Conservation (phyloP, 108 stramenopile species). For the Nitzschia palea region DNA sequence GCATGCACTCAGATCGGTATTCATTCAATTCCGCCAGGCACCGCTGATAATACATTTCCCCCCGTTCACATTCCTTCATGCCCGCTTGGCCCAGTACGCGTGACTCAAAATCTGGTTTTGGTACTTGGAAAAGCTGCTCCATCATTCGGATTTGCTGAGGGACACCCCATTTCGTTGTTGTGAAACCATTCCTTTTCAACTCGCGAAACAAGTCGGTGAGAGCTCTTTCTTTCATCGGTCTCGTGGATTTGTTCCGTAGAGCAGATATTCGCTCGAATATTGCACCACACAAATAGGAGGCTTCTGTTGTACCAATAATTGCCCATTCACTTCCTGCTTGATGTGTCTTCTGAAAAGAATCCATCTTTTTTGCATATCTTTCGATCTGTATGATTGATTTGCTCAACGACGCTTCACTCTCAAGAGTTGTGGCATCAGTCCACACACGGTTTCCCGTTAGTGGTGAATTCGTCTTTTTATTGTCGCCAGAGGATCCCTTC, state of each 20-base stretch:
- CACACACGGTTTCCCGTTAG: background rate
- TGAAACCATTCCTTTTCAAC: slow-evolving; percentile 73
- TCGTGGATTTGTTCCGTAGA: slow-evolving; percentile 74
- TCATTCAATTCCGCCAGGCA: slow-evolving; percentile 60
- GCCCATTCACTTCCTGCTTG: slow-evolving; percentile 21
- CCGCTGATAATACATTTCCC: slow-evolving; percentile 69
- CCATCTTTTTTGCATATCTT: slow-evolving; percentile 63
- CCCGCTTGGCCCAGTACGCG: background rate
- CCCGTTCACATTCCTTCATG: slow-evolving; percentile 35
- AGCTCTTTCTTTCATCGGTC: slow-evolving; percentile 92
- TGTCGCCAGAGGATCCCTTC: no score
- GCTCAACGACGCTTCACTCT: background rate
- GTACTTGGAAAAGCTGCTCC: slow-evolving; percentile 65
- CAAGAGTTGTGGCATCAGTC: slow-evolving; percentile 6
- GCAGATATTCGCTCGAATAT: slow-evolving; percentile 85
- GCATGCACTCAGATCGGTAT: slow-evolving; percentile 63
- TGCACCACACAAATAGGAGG: slow-evolving; percentile 57
- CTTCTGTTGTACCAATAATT: slow-evolving; percentile 40
- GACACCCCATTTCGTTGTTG: slow-evolving; percentile 70
- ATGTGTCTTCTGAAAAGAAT: slow-evolving; percentile 18
- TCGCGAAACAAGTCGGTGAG: slow-evolving; percentile 87
- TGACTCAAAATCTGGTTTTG: slow-evolving; percentile 39
- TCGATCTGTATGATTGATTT: slow-evolving; percentile 11
- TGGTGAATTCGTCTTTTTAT: slow-evolving; percentile 1
- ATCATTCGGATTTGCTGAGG: slow-evolving; percentile 62